Percentiles rank a stretch among this genome's conserved stretches.
These are phyloP conservation scores for Adansonia grandidieri DNA, from an alignment of 441 rosid genomes.

Conservation along the genomic window DNA sequence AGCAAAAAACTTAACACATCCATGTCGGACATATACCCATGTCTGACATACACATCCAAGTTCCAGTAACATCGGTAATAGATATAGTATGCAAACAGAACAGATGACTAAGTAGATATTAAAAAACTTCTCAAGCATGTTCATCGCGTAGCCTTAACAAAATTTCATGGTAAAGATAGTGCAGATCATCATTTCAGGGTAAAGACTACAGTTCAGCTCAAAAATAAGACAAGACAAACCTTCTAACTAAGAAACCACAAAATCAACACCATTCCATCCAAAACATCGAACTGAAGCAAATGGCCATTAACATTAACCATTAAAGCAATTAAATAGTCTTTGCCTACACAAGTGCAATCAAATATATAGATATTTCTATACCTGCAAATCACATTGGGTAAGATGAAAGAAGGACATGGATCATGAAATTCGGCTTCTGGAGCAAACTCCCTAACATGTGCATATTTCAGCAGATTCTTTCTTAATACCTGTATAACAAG, in stretches of 20 bases:
- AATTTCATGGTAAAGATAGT: constrained; percentile 1
- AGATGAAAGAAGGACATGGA: constrained; percentile 72
- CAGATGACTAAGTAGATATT: background rate
- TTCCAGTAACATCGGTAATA: too few species aligned
- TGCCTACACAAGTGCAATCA: background rate
- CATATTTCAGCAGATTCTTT: constrained; percentile 81
- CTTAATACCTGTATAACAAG: constrained; percentile 67
- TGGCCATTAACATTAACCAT: background rate
- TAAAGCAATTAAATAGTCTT: constrained; percentile 10
- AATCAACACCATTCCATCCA: constrained; percentile 2
- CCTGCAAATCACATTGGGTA: constrained; percentile 95
- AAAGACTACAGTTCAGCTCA: too few species aligned
- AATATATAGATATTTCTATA: constrained; percentile 29
- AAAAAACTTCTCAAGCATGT: constrained; percentile 14
- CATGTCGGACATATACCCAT: too few species aligned
- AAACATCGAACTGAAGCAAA: constrained; percentile 11
- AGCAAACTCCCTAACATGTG: constrained; percentile 74
- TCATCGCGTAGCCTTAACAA: background rate
- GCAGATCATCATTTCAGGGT: constrained; percentile 1
- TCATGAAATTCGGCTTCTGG: constrained; percentile 85
- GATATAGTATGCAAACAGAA: background rate
- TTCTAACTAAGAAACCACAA: background rate
- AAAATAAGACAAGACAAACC: background rate
- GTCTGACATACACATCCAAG: too few species aligned
- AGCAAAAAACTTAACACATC: too few species aligned